Evolutionary conservation across 345 rosid genomes (phyloP).

Genomic region (Pugionium cornutum): DNA sequence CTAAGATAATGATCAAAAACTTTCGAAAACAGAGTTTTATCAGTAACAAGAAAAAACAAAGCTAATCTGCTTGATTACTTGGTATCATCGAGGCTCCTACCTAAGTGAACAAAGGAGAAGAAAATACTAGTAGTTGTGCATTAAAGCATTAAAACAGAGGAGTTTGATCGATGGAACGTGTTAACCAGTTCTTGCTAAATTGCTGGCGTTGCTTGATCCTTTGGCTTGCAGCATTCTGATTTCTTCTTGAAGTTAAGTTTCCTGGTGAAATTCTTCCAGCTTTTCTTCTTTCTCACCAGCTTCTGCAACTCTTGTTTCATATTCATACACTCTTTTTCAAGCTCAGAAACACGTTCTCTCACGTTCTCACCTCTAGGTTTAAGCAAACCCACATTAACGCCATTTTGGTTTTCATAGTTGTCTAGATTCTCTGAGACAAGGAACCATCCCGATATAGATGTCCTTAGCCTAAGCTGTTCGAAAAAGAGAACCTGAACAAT

Average conservation of each 20-base stretch:
- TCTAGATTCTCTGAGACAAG: constrained; percentile 65
- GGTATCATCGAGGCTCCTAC: constrained; percentile 5
- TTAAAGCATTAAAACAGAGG: too few relatives aligned
- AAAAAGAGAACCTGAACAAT: too few relatives aligned
- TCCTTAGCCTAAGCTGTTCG: constrained; percentile 56
- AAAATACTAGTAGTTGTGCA: constrained; percentile 2
- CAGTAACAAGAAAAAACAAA: constrained; percentile 21
- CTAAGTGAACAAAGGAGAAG: constrained; percentile 1
- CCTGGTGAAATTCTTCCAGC: constrained; percentile 61
- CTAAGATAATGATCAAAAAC: constrained; percentile 12
- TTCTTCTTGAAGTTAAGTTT: constrained; percentile 55
- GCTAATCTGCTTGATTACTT: constrained; percentile 11
- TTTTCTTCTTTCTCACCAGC: constrained; percentile 51
- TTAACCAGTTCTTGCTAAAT: constrained; percentile 11
- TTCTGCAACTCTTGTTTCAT: constrained; percentile 71
- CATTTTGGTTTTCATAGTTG: constrained; percentile 45
- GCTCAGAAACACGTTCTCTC: constrained; percentile 62
- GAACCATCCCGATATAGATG: constrained; percentile 74
- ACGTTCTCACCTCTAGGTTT: constrained; percentile 40
- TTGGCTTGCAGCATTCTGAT: constrained; percentile 53
- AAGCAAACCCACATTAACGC: constrained; percentile 31
- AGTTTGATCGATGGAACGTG: too few relatives aligned
- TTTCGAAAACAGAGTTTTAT: constrained; percentile 17
- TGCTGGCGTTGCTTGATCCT: constrained; percentile 44
- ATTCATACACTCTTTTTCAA: constrained; percentile 64